Evolutionary conservation across 2,329 filamentous ascomycete genomes (phyloP).

Genomic region (Paracorniculantispora psalliotae): DNA sequence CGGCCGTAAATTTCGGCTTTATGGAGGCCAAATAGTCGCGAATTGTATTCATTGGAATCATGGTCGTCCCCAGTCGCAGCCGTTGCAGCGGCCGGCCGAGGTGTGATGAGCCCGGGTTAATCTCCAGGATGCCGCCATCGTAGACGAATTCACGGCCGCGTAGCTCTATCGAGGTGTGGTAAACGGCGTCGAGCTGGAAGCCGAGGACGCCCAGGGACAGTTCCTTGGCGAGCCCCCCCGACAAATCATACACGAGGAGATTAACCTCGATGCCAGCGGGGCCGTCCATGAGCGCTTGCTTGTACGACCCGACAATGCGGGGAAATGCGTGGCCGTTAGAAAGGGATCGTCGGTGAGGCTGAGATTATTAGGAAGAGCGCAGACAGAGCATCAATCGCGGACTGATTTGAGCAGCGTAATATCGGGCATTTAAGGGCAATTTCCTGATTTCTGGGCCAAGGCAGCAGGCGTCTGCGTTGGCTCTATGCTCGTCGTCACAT

Average conservation of each 20-base stretch:
- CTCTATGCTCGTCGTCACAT: background rate
- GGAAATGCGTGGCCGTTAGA: background rate
- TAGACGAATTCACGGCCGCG: conserved; percentile 85
- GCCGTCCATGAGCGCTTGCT: no score
- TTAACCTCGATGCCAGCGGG: conserved; percentile 61
- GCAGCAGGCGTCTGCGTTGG: conserved; percentile 10
- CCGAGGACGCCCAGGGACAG: conserved; percentile 50
- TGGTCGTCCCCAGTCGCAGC: conserved; percentile 68
- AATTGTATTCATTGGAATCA: conserved; percentile 74
- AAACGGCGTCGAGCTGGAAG: conserved; percentile 79
- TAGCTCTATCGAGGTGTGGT: conserved; percentile 88
- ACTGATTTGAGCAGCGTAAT: background rate
- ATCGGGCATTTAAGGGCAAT: background rate
- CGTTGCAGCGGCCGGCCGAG: conserved; percentile 78
- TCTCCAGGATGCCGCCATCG: conserved; percentile 79
- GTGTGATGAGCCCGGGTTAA: conserved; percentile 76
- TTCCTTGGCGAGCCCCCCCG: conserved; percentile 52
- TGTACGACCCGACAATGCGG: background rate
- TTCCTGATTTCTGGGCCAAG: background rate
- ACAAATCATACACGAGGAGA: conserved; percentile 75
- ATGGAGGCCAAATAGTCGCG: conserved; percentile 84
- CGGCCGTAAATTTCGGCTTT: conserved; percentile 73
- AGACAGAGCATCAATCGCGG: background rate
- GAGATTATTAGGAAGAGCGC: background rate
- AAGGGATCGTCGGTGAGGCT: background rate